Conservation (phyloP, 371 early-diverging fungal genomes). For the Circinella minor region DNA sequence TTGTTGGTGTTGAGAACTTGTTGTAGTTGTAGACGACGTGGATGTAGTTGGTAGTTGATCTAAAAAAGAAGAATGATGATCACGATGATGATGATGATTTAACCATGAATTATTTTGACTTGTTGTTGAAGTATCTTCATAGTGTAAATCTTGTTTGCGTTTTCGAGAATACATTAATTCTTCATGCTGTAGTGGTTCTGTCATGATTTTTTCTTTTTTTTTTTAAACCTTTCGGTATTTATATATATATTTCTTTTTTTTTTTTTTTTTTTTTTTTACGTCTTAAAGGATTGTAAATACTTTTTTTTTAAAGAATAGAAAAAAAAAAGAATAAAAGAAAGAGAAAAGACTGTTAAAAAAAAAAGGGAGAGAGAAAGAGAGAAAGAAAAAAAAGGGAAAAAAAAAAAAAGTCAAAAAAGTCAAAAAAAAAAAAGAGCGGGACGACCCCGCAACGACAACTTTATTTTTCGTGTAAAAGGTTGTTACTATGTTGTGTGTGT, state of each 20-base stretch:
- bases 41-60: background rate
- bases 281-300: background rate
- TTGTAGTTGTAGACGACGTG: background rate
- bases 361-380: background rate
- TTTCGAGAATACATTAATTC: constrained; percentile 15
- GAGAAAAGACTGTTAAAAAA: background rate
- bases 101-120: background rate
- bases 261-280: background rate
- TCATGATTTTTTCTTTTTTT: background rate
- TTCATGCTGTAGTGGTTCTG: background rate
- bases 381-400: background rate
- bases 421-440: constrained; percentile 9
- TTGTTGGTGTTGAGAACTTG: background rate
- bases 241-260: no score
- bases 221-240: no score
- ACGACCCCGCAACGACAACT: constrained; percentile 3
- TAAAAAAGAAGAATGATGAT: background rate
- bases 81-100: background rate
- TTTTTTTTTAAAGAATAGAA: no score
- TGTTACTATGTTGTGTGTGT: no score
- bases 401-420: background rate
- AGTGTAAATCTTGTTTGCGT: constrained; percentile 27
- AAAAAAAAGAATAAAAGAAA: background rate
- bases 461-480: background rate
- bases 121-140: constrained; percentile 11